Percentiles rank a stretch among this genome's conserved stretches.
phyloP scores from a whole-genome alignment of 2,329 filamentous ascomycete genomes.

The Pseudogymnoascus sp. region DNA sequence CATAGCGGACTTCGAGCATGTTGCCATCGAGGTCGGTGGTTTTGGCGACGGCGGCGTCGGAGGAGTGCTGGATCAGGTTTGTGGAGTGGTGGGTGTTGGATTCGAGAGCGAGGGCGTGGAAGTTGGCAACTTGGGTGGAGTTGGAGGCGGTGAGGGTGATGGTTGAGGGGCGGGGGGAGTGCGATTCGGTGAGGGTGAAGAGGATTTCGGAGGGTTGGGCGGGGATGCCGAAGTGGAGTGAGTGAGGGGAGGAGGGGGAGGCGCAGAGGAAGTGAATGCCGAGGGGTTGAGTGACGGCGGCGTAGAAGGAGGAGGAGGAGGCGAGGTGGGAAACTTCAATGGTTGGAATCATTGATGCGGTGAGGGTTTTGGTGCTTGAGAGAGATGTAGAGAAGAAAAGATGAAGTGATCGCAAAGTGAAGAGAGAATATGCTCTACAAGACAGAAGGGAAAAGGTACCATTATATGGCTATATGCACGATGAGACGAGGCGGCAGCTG shows the following conservation, averaged over 20 bases:
- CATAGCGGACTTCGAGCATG: slow-evolving; percentile 68
- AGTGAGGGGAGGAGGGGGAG: slow-evolving; percentile 14
- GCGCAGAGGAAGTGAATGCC: slow-evolving; percentile 60
- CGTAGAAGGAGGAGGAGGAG: slow-evolving; percentile 74
- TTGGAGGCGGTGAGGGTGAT: slow-evolving; percentile 62
- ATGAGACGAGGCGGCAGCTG: neutral
- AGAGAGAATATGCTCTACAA: neutral
- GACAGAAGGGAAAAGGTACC: slow-evolving; percentile 6
- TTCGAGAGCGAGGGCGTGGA: slow-evolving; percentile 46
- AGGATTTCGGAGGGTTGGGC: slow-evolving; percentile 22
- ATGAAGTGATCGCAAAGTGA: neutral
- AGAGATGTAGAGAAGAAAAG: slow-evolving; percentile 18
- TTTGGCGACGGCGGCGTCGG: slow-evolving; percentile 34
- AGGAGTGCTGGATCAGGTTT: slow-evolving; percentile 5
- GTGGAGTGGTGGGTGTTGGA: neutral
- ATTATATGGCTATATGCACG: slow-evolving; percentile 1
- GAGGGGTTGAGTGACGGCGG: slow-evolving; percentile 67
- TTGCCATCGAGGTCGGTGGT: slow-evolving; percentile 78
- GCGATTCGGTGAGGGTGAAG: slow-evolving; percentile 37
- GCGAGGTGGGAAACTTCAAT: slow-evolving; percentile 67
- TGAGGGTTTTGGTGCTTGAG: slow-evolving; percentile 6
- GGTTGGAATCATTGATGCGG: slow-evolving; percentile 33
- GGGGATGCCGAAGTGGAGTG: slow-evolving; percentile 35
- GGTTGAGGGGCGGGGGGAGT: slow-evolving; percentile 35
- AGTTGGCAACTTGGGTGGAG: slow-evolving; percentile 57